phyloP scores from a whole-genome alignment of 345 rosid species.

The Eucalyptus marginata region DNA sequence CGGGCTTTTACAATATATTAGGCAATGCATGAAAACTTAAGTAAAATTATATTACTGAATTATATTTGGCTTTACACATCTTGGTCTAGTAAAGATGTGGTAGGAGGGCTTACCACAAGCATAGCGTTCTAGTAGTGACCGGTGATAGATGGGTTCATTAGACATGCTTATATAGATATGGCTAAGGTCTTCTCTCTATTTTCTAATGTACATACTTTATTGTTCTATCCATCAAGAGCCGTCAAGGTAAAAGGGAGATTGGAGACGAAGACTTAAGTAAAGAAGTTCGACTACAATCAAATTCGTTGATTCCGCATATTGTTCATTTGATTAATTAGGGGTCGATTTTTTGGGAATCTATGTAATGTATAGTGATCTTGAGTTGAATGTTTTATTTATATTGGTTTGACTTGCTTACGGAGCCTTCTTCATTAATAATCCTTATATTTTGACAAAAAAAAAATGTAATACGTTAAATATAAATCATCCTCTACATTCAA shows the following conservation, averaged over 20 bases:
- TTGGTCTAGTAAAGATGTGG: background rate
- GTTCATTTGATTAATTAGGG: background rate
- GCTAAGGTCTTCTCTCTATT: background rate
- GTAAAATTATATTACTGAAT: background rate
- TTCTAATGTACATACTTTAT: background rate
- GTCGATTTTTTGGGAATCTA: background rate
- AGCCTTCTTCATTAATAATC: too few species aligned
- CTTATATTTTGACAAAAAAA: too few species aligned
- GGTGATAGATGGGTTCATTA: background rate
- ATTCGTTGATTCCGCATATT: background rate
- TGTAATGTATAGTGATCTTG: background rate
- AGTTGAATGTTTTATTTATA: too few species aligned
- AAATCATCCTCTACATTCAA: too few species aligned
- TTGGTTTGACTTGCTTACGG: fast-evolving
- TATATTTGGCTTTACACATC: background rate
- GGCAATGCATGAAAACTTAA: background rate
- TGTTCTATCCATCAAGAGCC: background rate
- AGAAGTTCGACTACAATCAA: background rate
- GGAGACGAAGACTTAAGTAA: background rate
- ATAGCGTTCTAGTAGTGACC: background rate
- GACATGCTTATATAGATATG: background rate
- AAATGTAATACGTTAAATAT: too few species aligned
- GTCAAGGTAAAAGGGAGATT: background rate
- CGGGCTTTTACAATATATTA: background rate
- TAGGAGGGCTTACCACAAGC: background rate